These are phyloP conservation scores for Narthecium ossifragum DNA, from an alignment of 106 monocot species.

Conservation along the genomic window DNA sequence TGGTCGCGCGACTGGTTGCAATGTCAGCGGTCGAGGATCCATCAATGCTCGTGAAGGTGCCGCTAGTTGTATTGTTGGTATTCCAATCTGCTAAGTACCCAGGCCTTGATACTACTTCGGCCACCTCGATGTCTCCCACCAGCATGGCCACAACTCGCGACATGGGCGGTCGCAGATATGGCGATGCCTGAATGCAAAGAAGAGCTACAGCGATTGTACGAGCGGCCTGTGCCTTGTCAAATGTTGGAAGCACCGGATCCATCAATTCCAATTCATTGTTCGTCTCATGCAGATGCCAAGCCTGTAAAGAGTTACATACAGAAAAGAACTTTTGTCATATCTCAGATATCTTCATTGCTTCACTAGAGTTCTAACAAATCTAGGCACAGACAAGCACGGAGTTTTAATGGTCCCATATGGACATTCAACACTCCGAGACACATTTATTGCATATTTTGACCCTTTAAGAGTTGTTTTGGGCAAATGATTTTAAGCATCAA, in stretches of 20 bases:
- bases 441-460: background rate
- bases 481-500: no score
- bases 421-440: background rate
- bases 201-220: constrained; percentile 53
- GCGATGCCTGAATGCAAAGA: constrained; percentile 79
- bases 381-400: background rate
- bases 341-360: no score
- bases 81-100: constrained; percentile 75
- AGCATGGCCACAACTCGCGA: constrained; percentile 86
- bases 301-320: constrained; percentile 22
- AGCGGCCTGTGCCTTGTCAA: constrained; percentile 28
- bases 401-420: background rate
- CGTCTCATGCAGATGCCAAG: constrained; percentile 63
- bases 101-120: constrained; percentile 46
- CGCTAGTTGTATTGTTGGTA: constrained; percentile 35
- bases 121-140: constrained; percentile 52
- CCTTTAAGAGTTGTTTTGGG: background rate
- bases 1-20: background rate
- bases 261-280: constrained; percentile 40
- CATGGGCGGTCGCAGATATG: constrained; percentile 63
- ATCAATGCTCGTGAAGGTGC: background rate
- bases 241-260: constrained; percentile 38
- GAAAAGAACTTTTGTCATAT: background rate
- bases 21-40: background rate
- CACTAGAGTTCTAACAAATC: no score